A percentile compares a stretch with the other conserved stretches of the same genome.
phyloP scores from a whole-genome alignment of 352 stramenopile species.

The Phytophthora sojae region DNA sequence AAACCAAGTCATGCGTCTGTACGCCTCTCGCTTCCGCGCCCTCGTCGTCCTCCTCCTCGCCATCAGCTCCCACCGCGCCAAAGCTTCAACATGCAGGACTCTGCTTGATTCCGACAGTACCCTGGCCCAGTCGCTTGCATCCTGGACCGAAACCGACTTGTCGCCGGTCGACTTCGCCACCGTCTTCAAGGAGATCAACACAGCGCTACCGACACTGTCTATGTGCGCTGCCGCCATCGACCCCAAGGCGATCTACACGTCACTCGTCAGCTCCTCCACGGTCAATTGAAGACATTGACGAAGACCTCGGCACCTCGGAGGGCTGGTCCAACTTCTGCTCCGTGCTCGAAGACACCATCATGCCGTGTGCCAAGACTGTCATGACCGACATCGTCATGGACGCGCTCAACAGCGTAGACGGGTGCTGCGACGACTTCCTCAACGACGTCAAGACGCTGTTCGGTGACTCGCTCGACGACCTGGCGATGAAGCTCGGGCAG shows the following conservation, averaged over 20 bases:
- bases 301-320: constrained; percentile 5
- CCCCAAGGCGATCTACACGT: constrained; percentile 27
- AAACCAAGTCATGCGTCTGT: constrained; percentile 6
- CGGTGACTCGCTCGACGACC: constrained; percentile 39
- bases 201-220: constrained; percentile 45
- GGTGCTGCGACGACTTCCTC: constrained; percentile 56
- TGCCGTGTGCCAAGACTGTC: constrained; percentile 40
- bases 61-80: background rate
- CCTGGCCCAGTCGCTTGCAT: background rate
- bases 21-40: constrained; percentile 4
- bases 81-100: constrained; percentile 20
- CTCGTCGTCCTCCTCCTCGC: constrained; percentile 3
- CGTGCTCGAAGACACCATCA: constrained; percentile 35
- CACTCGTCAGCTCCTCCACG: constrained; percentile 17
- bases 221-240: constrained; percentile 51
- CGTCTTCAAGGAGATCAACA: constrained; percentile 37
- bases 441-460: constrained; percentile 45
- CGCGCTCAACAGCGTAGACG: constrained; percentile 20
- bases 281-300: constrained; percentile 27
- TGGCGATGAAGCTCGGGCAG: constrained; percentile 38
- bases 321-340: constrained; percentile 33
- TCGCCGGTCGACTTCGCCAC: constrained; percentile 20
- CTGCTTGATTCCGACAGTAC: constrained; percentile 13
- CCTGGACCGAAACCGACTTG: constrained; percentile 1
- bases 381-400: constrained; percentile 41